A percentile compares a stretch with the other conserved stretches of the same genome.
These are phyloP conservation scores for Edaphochlamys debaryana DNA, from an alignment of 139 green algal species.

Conservation along the genomic window DNA sequence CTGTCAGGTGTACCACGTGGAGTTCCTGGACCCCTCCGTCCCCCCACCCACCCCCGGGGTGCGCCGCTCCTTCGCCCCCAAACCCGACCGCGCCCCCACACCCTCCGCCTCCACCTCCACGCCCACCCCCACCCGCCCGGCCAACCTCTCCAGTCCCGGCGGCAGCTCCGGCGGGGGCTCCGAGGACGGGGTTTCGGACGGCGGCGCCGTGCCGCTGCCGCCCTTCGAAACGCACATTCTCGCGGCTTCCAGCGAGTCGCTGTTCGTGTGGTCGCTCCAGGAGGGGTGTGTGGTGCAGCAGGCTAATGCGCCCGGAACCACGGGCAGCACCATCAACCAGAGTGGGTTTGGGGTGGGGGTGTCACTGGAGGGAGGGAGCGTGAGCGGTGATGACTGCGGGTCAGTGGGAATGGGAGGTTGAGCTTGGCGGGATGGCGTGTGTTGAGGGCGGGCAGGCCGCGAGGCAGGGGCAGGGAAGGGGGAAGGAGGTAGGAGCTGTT, in stretches of 20 bases:
- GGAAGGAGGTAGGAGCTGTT: no score
- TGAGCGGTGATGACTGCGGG: neutral
- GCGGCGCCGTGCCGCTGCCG: neutral
- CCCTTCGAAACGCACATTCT: constrained; percentile 53
- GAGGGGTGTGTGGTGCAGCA: constrained; percentile 42
- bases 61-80: no score
- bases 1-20: constrained; percentile 54
- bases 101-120: neutral
- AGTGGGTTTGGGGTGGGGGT: neutral
- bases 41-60: neutral
- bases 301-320: constrained; percentile 44
- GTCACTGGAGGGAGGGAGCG: neutral
- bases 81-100: constrained; percentile 1
- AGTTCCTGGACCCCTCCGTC: constrained; percentile 42
- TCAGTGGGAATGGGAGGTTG: neutral
- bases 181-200: no score
- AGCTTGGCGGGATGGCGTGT: no score
- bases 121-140: neutral
- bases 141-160: neutral
- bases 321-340: constrained; percentile 37
- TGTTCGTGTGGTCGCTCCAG: constrained; percentile 64
- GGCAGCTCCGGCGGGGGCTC: no score
- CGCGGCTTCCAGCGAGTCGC: constrained; percentile 49
- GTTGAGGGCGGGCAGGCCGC: no score
- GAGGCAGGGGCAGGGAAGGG: neutral